Evolutionary conservation across 208 protist species (phyloP), one percentile per base, ranked within the genome.

Genomic region (Kentomonas sorsogonicus): DNA sequence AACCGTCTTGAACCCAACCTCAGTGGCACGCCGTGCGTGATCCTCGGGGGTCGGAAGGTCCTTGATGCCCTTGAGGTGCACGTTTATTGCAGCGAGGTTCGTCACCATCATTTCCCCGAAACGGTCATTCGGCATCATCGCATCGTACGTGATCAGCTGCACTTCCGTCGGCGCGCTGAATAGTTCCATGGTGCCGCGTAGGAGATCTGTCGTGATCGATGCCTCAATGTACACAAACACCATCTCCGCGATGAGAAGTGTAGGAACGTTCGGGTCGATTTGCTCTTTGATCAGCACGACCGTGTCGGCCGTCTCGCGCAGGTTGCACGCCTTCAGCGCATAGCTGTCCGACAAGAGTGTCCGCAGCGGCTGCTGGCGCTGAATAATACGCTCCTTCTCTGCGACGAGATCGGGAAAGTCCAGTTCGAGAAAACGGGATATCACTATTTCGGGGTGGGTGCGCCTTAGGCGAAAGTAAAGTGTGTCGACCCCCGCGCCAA

Each of bases 71-170:
- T 66, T 74, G 43, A 95, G 71, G 16, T 80, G 57, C 0, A 87
- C 84, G 2, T 81, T 79, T 52, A 80, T 69, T 30, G 62, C 55
- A 16, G 64, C 62, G 26, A 95, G 56, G 52, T 83, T 93, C 47
- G 81, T 74, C n/a, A 92, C 76, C 89, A 95, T 95, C 43, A 89
- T 84, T 41, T 85, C 51, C 1, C 89, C 89, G 65, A 95, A 95
- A 41, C 89, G 89, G 59, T 93, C 85, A 56, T 79, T 80, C 1
- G 89, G 89, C 58, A 82, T 57, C 66, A 95, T 93, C 2, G 86
- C 84, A 41, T 95, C 89, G 66, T 95, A 95, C 0, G 74, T 75
- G 48, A 93, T 80, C 15, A 95, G 60, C 63, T 80, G 59, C 3
- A 77, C 69, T 47, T 50, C 71, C 27, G 68, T 81, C 1, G 36